Conservation (phyloP, 2,329 filamentous ascomycete genomes). For the Diplocarpon mali region DNA sequence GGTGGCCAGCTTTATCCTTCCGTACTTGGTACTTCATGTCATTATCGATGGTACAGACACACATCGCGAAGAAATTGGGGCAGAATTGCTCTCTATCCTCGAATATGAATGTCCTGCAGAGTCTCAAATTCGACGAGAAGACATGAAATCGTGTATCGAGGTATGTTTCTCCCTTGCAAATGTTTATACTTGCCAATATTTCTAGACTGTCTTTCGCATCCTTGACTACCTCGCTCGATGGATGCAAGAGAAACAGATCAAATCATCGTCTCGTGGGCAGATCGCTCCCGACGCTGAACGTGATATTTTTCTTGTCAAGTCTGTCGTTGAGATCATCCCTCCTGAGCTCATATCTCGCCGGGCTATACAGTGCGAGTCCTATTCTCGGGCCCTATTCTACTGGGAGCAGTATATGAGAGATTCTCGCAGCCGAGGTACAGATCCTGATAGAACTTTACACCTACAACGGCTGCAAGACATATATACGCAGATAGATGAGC, state of each 20-base stretch:
- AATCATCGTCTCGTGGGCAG: constrained; percentile 21
- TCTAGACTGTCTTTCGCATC: constrained; percentile 73
- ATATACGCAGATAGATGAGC: constrained; percentile 95
- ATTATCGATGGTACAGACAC: constrained; percentile 58
- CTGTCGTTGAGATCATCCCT: constrained; percentile 57
- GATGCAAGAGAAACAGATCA: constrained; percentile 55
- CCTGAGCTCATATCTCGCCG: constrained; percentile 66
- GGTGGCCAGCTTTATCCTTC: constrained; percentile 79
- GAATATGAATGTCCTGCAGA: constrained; percentile 40
- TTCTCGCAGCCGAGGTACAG: constrained; percentile 13
- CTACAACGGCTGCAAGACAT: constrained; percentile 80
- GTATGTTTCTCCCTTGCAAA: constrained; percentile 32
- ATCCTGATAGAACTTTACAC: constrained; percentile 43
- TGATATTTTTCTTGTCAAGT: constrained; percentile 53
- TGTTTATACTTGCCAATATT: constrained; percentile 12
- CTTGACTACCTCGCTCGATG: constrained; percentile 88
- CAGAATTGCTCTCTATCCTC: constrained; percentile 68
- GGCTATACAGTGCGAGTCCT: constrained; percentile 89
- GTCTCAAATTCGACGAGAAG: constrained; percentile 54
- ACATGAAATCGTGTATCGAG: constrained; percentile 78
- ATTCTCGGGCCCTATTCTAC: constrained; percentile 83
- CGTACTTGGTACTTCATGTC: constrained; percentile 75
- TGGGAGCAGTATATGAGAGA: constrained; percentile 82
- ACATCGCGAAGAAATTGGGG: constrained; percentile 53
- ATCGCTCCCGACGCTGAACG: constrained; percentile 30